Evolutionary conservation across 2,329 filamentous ascomycete species (phyloP).

Genomic region (Cladophialophora immunda): DNA sequence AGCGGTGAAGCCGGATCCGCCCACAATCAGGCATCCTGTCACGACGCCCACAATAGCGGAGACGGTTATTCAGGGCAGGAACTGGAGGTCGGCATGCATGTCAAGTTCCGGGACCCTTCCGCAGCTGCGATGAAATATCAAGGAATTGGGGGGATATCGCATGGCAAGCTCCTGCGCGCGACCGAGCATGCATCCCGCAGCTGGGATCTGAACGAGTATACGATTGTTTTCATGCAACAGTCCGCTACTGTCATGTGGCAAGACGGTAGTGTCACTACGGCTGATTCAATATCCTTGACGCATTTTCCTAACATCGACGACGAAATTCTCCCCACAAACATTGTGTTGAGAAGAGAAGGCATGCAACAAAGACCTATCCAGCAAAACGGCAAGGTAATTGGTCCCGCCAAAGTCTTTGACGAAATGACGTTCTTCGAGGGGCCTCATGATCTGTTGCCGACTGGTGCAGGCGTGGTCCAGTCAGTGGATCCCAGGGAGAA

Average conservation of each 20-base stretch:
- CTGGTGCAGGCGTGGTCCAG: conserved; percentile 66
- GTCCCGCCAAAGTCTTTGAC: conserved; percentile 34
- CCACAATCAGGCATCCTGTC: background rate
- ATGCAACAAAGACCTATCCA: conserved; percentile 35
- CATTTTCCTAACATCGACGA: conserved; percentile 51
- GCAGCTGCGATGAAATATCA: conserved; percentile 63
- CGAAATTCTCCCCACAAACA: conserved; percentile 66
- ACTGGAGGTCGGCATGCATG: conserved; percentile 56
- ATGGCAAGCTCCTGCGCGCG: conserved; percentile 55
- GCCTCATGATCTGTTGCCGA: conserved; percentile 49
- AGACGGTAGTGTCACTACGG: conserved; percentile 60
- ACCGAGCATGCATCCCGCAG: conserved; percentile 59
- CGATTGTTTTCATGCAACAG: conserved; percentile 59
- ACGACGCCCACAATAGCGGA: background rate
- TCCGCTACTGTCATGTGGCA: conserved; percentile 67
- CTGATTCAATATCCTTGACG: conserved; percentile 54
- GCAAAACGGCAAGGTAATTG: background rate
- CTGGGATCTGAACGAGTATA: conserved; percentile 67
- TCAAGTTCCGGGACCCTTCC: conserved; percentile 64
- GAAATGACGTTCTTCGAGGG: conserved; percentile 41
- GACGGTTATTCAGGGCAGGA: conserved; percentile 40
- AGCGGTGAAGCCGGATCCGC: background rate
- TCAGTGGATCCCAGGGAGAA: conserved; percentile 63
- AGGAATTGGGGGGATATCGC: conserved; percentile 45
- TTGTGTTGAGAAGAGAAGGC: conserved; percentile 59